phyloP scores from a whole-genome alignment of 805 yeast genomes.

The Sugiyamaella qingdaonensis region DNA sequence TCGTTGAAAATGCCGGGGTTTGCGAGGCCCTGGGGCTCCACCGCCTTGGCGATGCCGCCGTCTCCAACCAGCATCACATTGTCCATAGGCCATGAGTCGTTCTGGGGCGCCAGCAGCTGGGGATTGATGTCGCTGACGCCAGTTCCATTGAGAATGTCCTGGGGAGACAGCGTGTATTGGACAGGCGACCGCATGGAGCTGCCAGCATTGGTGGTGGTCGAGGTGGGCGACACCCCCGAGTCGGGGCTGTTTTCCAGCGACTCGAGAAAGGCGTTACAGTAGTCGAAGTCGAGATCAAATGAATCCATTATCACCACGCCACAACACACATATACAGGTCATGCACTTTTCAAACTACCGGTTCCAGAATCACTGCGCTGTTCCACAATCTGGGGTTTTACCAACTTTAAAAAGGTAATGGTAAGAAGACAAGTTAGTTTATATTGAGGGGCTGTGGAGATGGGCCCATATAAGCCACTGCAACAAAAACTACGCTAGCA shows the following conservation, averaged over 20 bases:
- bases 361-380: too few relatives aligned
- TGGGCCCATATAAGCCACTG: not conserved
- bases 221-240: not conserved
- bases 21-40: not conserved
- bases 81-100: slow-evolving; percentile 6
- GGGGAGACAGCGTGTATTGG: slow-evolving; percentile 16
- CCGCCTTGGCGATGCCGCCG: not conserved
- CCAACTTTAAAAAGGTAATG: too few relatives aligned
- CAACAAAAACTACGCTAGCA: not conserved
- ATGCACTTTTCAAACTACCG: too few relatives aligned
- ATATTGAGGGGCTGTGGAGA: not conserved
- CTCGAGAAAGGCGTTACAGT: slow-evolving; percentile 22
- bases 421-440: too few relatives aligned
- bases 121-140: not conserved
- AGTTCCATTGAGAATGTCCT: slow-evolving; percentile 11
- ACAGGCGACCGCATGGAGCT: slow-evolving; percentile 3
- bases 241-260: slow-evolving; percentile 12
- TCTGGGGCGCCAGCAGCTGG: not conserved
- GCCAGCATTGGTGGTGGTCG: not conserved
- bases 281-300: slow-evolving; percentile 16
- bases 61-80: not conserved
- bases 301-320: slow-evolving; percentile 12
- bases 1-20: not conserved
- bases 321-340: not conserved
- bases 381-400: too few relatives aligned